Evolutionary conservation across 768 basidiomycete genomes (phyloP), one percentile per base, ranked within the genome.

Genomic region (Termitomyces sp.): DNA sequence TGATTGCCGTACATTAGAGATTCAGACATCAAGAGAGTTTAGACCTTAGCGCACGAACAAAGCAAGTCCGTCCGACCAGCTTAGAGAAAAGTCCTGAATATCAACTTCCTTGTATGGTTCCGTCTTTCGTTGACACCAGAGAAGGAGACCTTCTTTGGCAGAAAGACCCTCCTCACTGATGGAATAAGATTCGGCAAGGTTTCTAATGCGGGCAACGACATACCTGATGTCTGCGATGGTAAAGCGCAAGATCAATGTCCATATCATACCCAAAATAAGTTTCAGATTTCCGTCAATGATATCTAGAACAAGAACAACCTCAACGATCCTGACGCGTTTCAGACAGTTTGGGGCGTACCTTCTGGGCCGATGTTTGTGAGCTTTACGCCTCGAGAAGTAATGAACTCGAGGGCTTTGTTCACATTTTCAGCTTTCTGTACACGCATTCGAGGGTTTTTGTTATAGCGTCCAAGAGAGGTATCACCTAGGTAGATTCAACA

Each of bases 211-310:
- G 30, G 13, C 4, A 42, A 26, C 36, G 47, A 75, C 86, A 59
- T 62, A 95, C 95, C 88, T 97, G 77, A 99, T 98, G 66, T 95
- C 95, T 24, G 97, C 95, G 62, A 99, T 98, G 5, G 95, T 97
- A 72, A 98, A 98, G 13, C 96, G 89, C 33, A 98, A 81, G 67
- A 99, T 95, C 37, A 98, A 82, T 0, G 93, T 96, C 97, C 97
- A 98, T 63, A 99, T 98, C 95, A 95, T 93, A 33, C 94, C 95
- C n/a, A 98, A 83, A 52, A 96, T 98, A 55, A 99, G 88, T 74
- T 98, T 99, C 62, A 95, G 73, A 71, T 96, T 97, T n/a, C 95
- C 95, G 71, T 99, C 97, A 56, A 99, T 95, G 69, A 98, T 97
- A 71, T 98, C 96, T 95, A 48, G 59, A n/a, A n/a, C n/a, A n/a